Evolutionary conservation across 106 monocot species (phyloP), one percentile per base, ranked within the genome.

Genomic region (Phalaenopsis equestris): DNA sequence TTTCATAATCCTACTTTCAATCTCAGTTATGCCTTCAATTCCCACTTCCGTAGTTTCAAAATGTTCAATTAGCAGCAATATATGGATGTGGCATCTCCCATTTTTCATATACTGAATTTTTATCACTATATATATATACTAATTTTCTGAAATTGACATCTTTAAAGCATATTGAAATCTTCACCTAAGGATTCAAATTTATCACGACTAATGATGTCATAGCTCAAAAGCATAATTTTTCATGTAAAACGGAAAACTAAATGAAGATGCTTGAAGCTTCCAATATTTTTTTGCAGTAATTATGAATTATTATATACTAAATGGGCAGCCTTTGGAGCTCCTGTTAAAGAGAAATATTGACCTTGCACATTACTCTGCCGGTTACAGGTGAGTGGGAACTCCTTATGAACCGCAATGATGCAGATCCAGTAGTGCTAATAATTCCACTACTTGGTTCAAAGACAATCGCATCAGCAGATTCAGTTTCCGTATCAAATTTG

Each of bases 331-430:
- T 19, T 8, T 11, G 8, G 67, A 39, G 3, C 6, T 49, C 41
- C 14, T 82, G 16, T 49, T 2, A 39, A 46, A 72, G 47, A 57
- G 64, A 79, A n/a, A 81, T 78, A 92, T 72, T 42, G 42, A 82
- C 98, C 98, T 99, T 99, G 89, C 92, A 94, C 57, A 91, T 91
- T 88, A 99, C 90, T 86, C 91, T 99, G 55, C 89, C 91, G 3
- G 36, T 81, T 49, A 84, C 76, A 47, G 85, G 84, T n/a, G 86
- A 89, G 56, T 90, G 55, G 41, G 88, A 86, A 61, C 24, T 38
- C 80, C 98, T 94, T 74, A 73, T 88, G 86, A 94, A 99, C 83
- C 86, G 80, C 83, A 99, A 65, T 55, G 81, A 82, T 45, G 87
- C 84, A 75, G 79, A 84, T 77, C 94, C 92, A 49, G 89, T 86